A percentile compares a stretch with the other conserved stretches of the same genome.
Conservation (phyloP, 805 yeast species). For the Sungouiella thailandica region DNA sequence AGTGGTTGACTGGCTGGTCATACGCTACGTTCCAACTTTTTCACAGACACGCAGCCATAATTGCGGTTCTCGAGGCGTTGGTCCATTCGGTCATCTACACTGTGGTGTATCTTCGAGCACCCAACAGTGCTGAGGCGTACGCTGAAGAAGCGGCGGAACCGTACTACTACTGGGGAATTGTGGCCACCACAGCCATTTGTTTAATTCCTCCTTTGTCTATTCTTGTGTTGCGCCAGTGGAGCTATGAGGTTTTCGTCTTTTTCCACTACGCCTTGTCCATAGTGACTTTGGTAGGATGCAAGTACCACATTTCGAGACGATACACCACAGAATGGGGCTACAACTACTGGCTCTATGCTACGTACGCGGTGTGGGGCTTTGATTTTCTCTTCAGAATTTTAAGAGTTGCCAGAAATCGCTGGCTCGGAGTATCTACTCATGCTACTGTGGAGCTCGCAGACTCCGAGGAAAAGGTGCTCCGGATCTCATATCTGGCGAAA, state of each 20-base stretch:
- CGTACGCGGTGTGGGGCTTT: conserved; percentile 58
- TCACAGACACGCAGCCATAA: neutral
- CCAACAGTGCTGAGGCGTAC: too few species aligned
- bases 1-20: neutral
- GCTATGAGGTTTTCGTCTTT: neutral
- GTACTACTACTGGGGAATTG: neutral
- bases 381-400: conserved; percentile 35
- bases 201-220: neutral
- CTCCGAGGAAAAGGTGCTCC: neutral
- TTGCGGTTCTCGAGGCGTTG: neutral
- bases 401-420: conserved; percentile 15
- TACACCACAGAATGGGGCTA: neutral
- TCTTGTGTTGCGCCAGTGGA: neutral
- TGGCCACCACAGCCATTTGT: neutral
- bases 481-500: neutral
- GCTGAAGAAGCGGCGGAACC: neutral
- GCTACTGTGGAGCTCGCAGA: neutral
- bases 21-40: neutral
- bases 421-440: neutral
- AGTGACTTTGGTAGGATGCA: neutral
- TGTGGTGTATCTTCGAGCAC: neutral
- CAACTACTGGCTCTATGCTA: conserved; percentile 30
- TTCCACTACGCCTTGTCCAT: neutral
- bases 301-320: neutral
- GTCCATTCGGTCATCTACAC: neutral